Evolutionary conservation across 805 yeast genomes (phyloP).

Genomic region (Pichia scutulata): DNA sequence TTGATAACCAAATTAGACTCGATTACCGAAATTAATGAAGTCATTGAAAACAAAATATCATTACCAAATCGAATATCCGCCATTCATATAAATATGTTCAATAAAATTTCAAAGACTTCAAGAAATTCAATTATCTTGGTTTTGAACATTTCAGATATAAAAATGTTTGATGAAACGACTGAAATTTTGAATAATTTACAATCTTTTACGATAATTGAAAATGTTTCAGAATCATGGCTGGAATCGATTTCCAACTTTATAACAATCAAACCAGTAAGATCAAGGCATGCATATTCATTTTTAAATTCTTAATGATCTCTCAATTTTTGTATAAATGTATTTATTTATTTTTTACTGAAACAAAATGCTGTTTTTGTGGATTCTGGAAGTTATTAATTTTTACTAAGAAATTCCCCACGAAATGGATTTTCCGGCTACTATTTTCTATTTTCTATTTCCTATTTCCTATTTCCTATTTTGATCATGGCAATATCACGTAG

Average conservation of each 20-base stretch:
- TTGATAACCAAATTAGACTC: background rate
- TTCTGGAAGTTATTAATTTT: no score
- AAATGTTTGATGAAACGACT: background rate
- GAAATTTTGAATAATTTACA: background rate
- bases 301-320: slow-evolving; percentile 3
- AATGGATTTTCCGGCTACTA: background rate
- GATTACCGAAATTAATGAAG: background rate
- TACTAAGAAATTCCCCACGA: background rate
- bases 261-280: slow-evolving; percentile 1
- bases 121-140: background rate
- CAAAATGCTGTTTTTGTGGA: no score
- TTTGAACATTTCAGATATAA: background rate
- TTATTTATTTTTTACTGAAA: background rate
- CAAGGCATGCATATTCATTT: slow-evolving; percentile 1
- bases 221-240: background rate
- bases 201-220: background rate
- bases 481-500: no score
- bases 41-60: background rate
- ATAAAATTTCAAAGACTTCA: background rate
- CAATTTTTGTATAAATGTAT: no score
- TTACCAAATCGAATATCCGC: background rate
- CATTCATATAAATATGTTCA: background rate
- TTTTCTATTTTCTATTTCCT: background rate
- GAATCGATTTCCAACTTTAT: background rate
- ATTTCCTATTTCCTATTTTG: no score